Percentiles rank a stretch among this genome's conserved stretches.
Conservation (phyloP, 441 rosid species). For the Isatis lusitanica region DNA sequence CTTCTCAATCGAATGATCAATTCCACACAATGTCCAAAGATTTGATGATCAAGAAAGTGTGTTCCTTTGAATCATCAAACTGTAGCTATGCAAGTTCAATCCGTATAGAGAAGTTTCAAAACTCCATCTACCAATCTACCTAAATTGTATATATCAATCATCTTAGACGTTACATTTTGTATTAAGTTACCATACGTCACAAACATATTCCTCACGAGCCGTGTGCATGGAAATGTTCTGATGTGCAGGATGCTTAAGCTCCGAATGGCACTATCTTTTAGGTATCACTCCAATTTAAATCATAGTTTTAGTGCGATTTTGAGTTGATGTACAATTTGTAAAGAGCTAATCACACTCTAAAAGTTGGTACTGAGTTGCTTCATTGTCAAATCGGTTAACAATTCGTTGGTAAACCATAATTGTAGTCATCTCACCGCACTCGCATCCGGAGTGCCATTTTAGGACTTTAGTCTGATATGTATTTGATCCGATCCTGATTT, state of each 20-base stretch:
- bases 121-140: neutral
- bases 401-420: too few relatives aligned
- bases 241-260: neutral
- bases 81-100: neutral
- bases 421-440: too few relatives aligned
- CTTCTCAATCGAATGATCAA: constrained; percentile 14
- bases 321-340: too few relatives aligned
- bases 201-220: neutral
- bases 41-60: constrained; percentile 5
- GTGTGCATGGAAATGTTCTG: neutral
- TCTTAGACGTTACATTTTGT: neutral
- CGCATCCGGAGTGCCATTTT: neutral
- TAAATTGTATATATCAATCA: neutral
- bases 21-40: neutral
- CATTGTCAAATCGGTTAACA: too few relatives aligned
- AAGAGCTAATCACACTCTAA: too few relatives aligned
- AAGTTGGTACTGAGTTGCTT: too few relatives aligned
- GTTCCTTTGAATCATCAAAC: neutral
- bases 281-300: too few relatives aligned
- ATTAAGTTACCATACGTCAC: neutral
- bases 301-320: too few relatives aligned
- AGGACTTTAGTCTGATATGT: neutral
- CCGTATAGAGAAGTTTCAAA: neutral
- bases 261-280: too few relatives aligned
- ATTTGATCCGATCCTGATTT: neutral